Evolutionary conservation across 139 green algal genomes (phyloP), one percentile per base, ranked within the genome.

Genomic region (Closterium sp.): DNA sequence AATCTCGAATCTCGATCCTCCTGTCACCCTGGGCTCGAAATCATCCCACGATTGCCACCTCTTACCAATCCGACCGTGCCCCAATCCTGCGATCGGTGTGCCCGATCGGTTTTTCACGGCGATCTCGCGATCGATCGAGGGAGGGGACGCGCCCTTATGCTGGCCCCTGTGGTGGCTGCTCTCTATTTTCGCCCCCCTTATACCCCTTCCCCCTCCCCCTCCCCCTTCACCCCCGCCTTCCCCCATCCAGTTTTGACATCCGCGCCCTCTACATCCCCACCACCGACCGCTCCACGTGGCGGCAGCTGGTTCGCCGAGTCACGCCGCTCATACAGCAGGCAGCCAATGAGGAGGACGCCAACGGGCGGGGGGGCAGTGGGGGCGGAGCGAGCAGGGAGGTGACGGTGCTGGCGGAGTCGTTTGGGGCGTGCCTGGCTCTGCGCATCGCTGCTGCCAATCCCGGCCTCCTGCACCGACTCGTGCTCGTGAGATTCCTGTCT

Each of bases 331-430:
- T 93, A 24, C 19, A 28, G 19, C n/a, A 93, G 86, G 91, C 28
- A 11, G 91, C 91, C 13, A 86, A 13, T 24, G 70, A 38, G 17
- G 27, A 22, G 79, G 79, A 29, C 62, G 22, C 31, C 21, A 34
- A 91, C 2, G 89, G 9, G 84, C 22, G 29, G 45, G 70, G 50
- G 28, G 85, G 5, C 31, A 91, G 79, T 86, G 34, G 6, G 24
- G 90, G 73, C 10, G 73, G 27, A 4, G 42, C 29, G 70, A 50
- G 50, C 19, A 30, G 86, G n/a, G 87, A 92, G 87, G 91, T 96
- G 13, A 97, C 95, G 1, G 31, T 98, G 29, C 88, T 97, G 1
- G 97, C 93, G 10, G 97, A 98, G 91, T 97, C 95, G 0, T 98
- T 97, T 92, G 96, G 97, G 1, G 95, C 95, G 11, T 97, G 45